Evolutionary conservation across 805 yeast genomes (phyloP).

Genomic region (Lipomyces spencermartinsiae): DNA sequence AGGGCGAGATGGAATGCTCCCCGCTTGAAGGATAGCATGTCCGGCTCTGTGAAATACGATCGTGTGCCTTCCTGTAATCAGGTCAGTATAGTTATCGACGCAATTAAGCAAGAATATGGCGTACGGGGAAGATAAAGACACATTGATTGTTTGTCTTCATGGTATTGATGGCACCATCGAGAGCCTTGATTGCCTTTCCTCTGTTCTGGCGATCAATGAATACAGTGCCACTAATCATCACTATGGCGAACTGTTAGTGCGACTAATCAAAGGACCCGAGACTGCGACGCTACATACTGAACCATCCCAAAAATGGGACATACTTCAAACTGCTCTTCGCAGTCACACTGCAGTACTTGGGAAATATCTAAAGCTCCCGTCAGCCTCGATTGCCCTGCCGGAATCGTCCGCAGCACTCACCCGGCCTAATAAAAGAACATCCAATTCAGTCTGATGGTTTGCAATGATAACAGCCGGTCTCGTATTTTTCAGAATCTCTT

Average conservation of each 20-base stretch:
- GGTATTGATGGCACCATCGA: slow-evolving; percentile 68
- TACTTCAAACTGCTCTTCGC: slow-evolving; percentile 85
- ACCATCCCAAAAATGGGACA: slow-evolving; percentile 95
- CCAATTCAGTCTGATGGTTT: slow-evolving; percentile 91
- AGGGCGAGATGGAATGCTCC: slow-evolving; percentile 98
- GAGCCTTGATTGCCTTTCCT: slow-evolving; percentile 74
- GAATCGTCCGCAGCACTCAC: neutral
- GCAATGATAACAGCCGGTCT: slow-evolving; percentile 81
- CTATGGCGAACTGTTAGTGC: slow-evolving; percentile 42
- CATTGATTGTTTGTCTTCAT: slow-evolving; percentile 71
- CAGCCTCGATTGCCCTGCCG: neutral
- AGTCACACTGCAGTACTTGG: slow-evolving; percentile 87
- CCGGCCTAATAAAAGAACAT: slow-evolving; percentile 78
- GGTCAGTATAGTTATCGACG: neutral
- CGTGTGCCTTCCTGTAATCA: slow-evolving; percentile 81
- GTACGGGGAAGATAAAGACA: slow-evolving; percentile 80
- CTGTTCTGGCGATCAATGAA: slow-evolving; percentile 85
- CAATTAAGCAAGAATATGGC: neutral
- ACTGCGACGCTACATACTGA: slow-evolving; percentile 45
- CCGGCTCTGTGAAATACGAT: slow-evolving; percentile 72
- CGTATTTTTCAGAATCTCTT: slow-evolving; percentile 55
- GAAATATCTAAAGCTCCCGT: slow-evolving; percentile 58
- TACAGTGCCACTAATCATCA: slow-evolving; percentile 87
- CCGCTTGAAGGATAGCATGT: slow-evolving; percentile 86
- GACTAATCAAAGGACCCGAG: neutral